A percentile compares a stretch with the other conserved stretches of the same genome.
Evolutionary conservation across 2,329 filamentous ascomycete genomes (phyloP).

Genomic region (Periconia digitata): DNA sequence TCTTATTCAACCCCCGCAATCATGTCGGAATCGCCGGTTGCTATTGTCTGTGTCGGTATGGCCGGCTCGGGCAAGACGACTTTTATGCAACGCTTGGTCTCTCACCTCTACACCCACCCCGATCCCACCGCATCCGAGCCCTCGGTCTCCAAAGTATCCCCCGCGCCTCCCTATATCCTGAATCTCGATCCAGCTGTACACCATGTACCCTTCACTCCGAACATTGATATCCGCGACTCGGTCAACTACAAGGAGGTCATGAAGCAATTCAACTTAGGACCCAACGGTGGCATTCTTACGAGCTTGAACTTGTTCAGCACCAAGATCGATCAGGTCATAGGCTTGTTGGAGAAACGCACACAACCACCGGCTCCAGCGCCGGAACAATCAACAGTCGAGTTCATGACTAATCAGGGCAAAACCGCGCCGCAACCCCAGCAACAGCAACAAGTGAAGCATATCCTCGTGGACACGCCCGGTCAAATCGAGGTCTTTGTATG

Average conservation of each 20-base stretch:
- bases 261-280: constrained; percentile 97
- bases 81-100: constrained; percentile 98
- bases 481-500: constrained; percentile 99
- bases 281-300: constrained; percentile 95
- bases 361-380: constrained; percentile 28
- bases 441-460: constrained; percentile 68
- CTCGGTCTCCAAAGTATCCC: constrained; percentile 28
- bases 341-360: constrained; percentile 85
- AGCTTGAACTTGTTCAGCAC: constrained; percentile 96
- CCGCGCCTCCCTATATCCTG: constrained; percentile 82
- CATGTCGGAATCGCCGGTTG: constrained; percentile 61
- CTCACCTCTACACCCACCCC: constrained; percentile 79
- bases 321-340: constrained; percentile 94
- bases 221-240: constrained; percentile 98
- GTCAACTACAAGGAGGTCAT: constrained; percentile 99
- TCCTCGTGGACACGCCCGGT: constrained; percentile 91
- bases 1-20: constrained; percentile 7
- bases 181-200: constrained; percentile 96
- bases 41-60: constrained; percentile 96
- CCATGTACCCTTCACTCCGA: constrained; percentile 90
- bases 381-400: constrained; percentile 37
- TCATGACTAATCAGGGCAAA: constrained; percentile 39
- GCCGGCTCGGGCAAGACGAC: constrained; percentile 99
- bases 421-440: constrained; percentile 43
- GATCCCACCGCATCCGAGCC: constrained; percentile 45